Evolutionary conservation across 306 rosid species (phyloP).

Genomic region (Vigna nakashimae): DNA sequence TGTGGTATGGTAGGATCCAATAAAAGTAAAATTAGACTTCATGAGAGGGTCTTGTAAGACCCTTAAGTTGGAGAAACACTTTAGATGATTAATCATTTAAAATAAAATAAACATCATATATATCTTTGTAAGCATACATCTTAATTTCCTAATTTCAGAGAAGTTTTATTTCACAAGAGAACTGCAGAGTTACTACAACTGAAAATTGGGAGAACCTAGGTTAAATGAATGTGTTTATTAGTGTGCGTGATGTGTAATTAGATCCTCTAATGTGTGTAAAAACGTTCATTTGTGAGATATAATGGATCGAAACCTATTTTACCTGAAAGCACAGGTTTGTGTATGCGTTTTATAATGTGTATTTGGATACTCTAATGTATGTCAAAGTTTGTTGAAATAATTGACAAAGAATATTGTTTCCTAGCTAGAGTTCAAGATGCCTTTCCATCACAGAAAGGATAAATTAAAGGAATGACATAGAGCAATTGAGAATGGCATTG

Average conservation of each 20-base stretch:
- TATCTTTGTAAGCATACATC: constrained; percentile 1
- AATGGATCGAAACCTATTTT: neutral
- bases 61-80: too few species aligned
- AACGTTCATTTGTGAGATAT: neutral
- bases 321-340: neutral
- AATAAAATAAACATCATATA: constrained; percentile 4
- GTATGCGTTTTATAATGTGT: neutral
- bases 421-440: constrained; percentile 31
- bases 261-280: neutral
- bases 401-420: constrained; percentile 30
- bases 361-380: neutral
- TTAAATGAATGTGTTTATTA: neutral
- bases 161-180: constrained; percentile 2
- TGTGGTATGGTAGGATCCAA: too few species aligned
- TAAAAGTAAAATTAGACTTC: too few species aligned
- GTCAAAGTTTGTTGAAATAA: constrained; percentile 1
- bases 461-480: constrained; percentile 21
- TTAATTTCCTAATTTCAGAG: constrained; percentile 4
- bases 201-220: neutral
- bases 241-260: neutral
- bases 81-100: constrained; percentile 10
- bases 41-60: too few species aligned
- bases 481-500: constrained; percentile 14
- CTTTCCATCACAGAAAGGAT: constrained; percentile 27
- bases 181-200: constrained; percentile 22